These are phyloP conservation scores for Solanum lignicaule DNA, from an alignment of 257 asterid species.

Conservation along the genomic window DNA sequence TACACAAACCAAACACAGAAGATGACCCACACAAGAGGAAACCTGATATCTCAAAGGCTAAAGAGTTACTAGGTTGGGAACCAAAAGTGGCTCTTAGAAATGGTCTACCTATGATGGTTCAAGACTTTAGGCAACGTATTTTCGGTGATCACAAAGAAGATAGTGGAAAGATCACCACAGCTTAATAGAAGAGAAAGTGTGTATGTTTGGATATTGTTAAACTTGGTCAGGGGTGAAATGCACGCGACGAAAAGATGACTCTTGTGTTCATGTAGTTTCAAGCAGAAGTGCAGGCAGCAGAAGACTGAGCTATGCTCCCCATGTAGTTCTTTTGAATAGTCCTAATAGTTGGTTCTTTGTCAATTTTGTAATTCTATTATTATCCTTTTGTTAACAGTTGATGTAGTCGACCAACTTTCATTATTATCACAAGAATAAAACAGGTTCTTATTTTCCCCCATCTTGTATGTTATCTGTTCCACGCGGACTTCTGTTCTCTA, in stretches of 20 bases:
- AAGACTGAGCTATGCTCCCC: background rate
- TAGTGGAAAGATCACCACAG: conserved; percentile 3
- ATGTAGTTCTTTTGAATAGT: background rate
- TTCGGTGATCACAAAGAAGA: conserved; percentile 73
- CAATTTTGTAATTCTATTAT: conserved; percentile 1
- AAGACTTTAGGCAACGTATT: conserved; percentile 82
- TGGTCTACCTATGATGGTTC: conserved; percentile 92
- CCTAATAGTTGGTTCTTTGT: background rate
- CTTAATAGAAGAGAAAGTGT: background rate
- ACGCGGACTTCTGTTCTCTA: too few species aligned
- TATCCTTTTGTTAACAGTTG: background rate
- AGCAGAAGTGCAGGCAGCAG: background rate
- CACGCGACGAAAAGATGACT: background rate
- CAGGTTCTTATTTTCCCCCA: background rate
- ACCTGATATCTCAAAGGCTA: conserved; percentile 85
- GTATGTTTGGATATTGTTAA: background rate
- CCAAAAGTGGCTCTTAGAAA: conserved; percentile 75
- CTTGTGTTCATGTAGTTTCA: background rate
- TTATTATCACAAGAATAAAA: background rate
- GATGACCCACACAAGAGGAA: conserved; percentile 98
- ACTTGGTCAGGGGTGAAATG: background rate
- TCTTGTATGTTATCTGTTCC: background rate
- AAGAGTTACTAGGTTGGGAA: conserved; percentile 86
- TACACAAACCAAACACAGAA: conserved; percentile 82
- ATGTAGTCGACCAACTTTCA: background rate